Conservation (phyloP, 306 rosid genomes). For the Malus sieversii region DNA sequence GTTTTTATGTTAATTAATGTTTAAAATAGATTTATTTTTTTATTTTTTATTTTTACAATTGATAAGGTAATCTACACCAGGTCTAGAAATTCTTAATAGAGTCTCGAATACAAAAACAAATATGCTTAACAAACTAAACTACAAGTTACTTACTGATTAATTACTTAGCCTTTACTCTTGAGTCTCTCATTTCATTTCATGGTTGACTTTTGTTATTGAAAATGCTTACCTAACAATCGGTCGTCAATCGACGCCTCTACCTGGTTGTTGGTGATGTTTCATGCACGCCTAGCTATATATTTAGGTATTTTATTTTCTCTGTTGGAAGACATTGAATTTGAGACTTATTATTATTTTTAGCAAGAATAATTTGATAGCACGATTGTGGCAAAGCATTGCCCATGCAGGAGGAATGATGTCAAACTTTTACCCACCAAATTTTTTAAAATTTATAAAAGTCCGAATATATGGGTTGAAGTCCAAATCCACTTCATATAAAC, state of each 20-base stretch:
- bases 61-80: too few species aligned
- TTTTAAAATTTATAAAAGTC: too few species aligned
- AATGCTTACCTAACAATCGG: not conserved
- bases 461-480: too few species aligned
- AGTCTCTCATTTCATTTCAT: not conserved
- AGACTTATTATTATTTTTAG: not conserved
- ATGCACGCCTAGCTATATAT: not conserved
- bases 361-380: not conserved
- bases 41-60: rapidly evolving
- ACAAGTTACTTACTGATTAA: too few species aligned
- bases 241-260: not conserved
- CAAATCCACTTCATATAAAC: too few species aligned
- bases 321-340: not conserved
- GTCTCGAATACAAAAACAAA: too few species aligned
- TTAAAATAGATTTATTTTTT: too few species aligned
- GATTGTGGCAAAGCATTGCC: not conserved
- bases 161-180: not conserved
- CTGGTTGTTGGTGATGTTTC: slow-evolving; percentile 1
- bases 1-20: too few species aligned
- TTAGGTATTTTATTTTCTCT: not conserved
- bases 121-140: too few species aligned
- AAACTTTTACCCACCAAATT: not conserved
- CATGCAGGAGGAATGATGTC: not conserved
- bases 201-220: not conserved
- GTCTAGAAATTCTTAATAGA: too few species aligned